Percentiles rank a stretch among this genome's conserved stretches.
phyloP scores from a whole-genome alignment of 2,329 filamentous ascomycete genomes.

The Clarireedia monteithiana region DNA sequence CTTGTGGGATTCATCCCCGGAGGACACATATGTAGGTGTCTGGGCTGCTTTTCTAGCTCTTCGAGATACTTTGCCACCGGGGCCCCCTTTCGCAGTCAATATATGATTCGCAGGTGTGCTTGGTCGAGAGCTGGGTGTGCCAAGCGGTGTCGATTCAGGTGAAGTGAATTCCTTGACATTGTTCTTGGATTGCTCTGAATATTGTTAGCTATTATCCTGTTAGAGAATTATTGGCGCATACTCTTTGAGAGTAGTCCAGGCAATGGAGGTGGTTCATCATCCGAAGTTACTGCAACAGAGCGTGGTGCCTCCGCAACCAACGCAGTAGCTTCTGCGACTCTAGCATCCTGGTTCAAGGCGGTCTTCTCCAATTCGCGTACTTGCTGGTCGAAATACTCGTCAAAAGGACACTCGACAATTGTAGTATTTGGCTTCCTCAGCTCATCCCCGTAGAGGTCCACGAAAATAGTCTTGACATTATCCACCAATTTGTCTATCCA shows the following conservation, averaged over 20 bases:
- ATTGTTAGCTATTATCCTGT: neutral
- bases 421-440: constrained; percentile 74
- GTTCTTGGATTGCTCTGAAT: constrained; percentile 23
- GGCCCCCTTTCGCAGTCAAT: constrained; percentile 65
- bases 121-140: constrained; percentile 72
- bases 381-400: constrained; percentile 91
- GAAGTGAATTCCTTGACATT: constrained; percentile 26
- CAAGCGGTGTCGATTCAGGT: constrained; percentile 57
- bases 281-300: constrained; percentile 16
- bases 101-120: constrained; percentile 65
- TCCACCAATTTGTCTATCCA: constrained; percentile 98
- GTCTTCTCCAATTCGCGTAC: constrained; percentile 69
- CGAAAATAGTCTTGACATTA: constrained; percentile 87
- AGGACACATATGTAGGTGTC: constrained; percentile 55
- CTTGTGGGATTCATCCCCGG: constrained; percentile 69
- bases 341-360: constrained; percentile 29
- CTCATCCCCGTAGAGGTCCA: constrained; percentile 83
- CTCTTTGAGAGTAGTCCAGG: constrained; percentile 27
- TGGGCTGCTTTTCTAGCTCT: constrained; percentile 68
- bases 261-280: constrained; percentile 44
- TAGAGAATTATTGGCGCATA: constrained; percentile 3
- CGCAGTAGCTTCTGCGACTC: constrained; percentile 21
- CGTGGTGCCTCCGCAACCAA: constrained; percentile 19
- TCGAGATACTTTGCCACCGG: constrained; percentile 69
- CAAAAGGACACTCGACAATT: constrained; percentile 75